Percentiles rank a stretch among this genome's conserved stretches.
phyloP scores from a whole-genome alignment of 306 rosid genomes.

The Ormosia emarginata region DNA sequence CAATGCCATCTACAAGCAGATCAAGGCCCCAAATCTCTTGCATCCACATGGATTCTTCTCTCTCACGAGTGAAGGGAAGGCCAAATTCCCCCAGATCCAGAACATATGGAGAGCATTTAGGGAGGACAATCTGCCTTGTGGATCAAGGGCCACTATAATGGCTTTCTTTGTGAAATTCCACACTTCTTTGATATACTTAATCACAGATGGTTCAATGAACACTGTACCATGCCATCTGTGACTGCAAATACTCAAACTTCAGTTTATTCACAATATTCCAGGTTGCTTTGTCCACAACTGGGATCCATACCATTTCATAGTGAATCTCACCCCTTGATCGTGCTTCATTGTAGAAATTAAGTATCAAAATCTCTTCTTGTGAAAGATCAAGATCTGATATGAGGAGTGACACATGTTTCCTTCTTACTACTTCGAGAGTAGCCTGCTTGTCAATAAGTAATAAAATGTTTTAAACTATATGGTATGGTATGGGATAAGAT shows the following conservation, averaged over 20 bases:
- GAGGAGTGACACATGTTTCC: constrained; percentile 72
- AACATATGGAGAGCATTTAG: constrained; percentile 73
- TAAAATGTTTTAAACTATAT: background rate
- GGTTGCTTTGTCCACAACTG: constrained; percentile 44
- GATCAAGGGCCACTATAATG: constrained; percentile 75
- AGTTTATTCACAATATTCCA: constrained; percentile 31
- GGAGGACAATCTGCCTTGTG: constrained; percentile 65
- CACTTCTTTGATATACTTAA: constrained; percentile 61
- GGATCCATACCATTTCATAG: constrained; percentile 82
- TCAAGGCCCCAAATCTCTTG: constrained; percentile 67
- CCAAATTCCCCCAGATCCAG: constrained; percentile 80
- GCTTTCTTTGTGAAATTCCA: constrained; percentile 70
- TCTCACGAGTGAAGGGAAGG: constrained; percentile 71
- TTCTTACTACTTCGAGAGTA: constrained; percentile 60
- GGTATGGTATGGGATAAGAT: background rate
- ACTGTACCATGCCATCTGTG: constrained; percentile 63
- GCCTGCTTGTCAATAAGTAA: constrained; percentile 39
- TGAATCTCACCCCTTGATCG: constrained; percentile 25
- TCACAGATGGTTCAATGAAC: constrained; percentile 61
- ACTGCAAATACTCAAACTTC: constrained; percentile 21
- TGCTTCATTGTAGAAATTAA: constrained; percentile 42
- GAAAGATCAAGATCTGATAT: constrained; percentile 73
- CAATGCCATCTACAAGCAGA: constrained; percentile 64
- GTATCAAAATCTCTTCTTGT: constrained; percentile 61
- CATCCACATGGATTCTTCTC: constrained; percentile 65